Evolutionary conservation across 495 filamentous ascomycete genomes (phyloP).

Genomic region (Daldinia loculata): DNA sequence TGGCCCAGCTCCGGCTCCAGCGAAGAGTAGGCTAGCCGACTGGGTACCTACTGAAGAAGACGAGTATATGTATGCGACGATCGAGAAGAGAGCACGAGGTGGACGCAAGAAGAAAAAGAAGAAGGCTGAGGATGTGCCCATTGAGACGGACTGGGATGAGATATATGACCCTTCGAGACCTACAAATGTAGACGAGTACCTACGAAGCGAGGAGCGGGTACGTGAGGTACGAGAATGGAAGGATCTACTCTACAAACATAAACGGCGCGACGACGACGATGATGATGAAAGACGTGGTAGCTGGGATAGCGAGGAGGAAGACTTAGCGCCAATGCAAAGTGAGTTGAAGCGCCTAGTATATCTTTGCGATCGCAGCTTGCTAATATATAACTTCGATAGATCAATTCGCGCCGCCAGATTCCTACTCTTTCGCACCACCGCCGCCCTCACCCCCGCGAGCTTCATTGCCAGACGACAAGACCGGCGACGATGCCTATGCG

Average conservation of each 20-base stretch:
- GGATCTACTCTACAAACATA: conserved; percentile 80
- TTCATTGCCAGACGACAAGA: conserved; percentile 62
- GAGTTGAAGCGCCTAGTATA: conserved; percentile 33
- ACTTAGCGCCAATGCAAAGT: conserved; percentile 61
- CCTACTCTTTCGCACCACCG: conserved; percentile 78
- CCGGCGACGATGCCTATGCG: conserved; percentile 76
- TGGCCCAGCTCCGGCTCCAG: conserved; percentile 37
- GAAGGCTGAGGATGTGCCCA: conserved; percentile 66
- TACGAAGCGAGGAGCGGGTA: conserved; percentile 84
- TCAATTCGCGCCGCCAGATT: conserved; percentile 74
- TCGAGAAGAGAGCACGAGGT: conserved; percentile 76
- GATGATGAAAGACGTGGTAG: conserved; percentile 51
- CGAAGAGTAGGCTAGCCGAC: conserved; percentile 80
- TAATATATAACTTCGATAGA: conserved; percentile 54
- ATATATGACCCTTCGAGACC: conserved; percentile 87
- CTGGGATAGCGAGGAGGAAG: conserved; percentile 68
- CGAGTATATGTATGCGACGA: conserved; percentile 60
- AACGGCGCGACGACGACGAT: conserved; percentile 58
- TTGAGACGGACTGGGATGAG: conserved; percentile 87
- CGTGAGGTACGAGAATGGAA: conserved; percentile 88
- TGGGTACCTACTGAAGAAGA: conserved; percentile 78
- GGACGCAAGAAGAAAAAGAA: conserved; percentile 86
- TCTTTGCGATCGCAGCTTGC: conserved; percentile 2
- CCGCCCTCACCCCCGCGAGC: conserved; percentile 58
- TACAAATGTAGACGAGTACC: conserved; percentile 87